A percentile compares a stretch with the other conserved stretches of the same genome.
phyloP scores from a whole-genome alignment of 83 land plant species.

The Larix sibirica region DNA sequence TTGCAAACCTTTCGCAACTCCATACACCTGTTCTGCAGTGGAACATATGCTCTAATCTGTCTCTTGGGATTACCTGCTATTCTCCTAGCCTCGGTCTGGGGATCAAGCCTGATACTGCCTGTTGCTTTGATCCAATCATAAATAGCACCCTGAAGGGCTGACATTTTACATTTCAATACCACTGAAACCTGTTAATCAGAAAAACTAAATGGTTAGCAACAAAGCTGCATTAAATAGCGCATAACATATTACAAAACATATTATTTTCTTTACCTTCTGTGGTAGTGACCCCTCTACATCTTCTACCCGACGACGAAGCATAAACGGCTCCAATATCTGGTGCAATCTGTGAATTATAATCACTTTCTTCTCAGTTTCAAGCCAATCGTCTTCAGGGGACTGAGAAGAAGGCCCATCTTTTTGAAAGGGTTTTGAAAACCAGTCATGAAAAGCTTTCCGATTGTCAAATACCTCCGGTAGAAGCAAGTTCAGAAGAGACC shows the following conservation, averaged over 20 bases:
- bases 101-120: slow-evolving; percentile 93
- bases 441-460: slow-evolving; percentile 95
- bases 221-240: background rate
- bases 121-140: slow-evolving; percentile 99
- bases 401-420: slow-evolving; percentile 69
- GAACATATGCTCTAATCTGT: slow-evolving; percentile 83
- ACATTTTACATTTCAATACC: slow-evolving; percentile 94
- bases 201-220: background rate
- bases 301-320: slow-evolving; percentile 98
- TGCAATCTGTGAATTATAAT: slow-evolving; percentile 98
- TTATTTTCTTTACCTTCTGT: slow-evolving; percentile 64
- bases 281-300: slow-evolving; percentile 99
- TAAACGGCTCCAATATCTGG: slow-evolving; percentile 99
- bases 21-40: slow-evolving; percentile 96
- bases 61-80: slow-evolving; percentile 71
- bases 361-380: slow-evolving; percentile 99
- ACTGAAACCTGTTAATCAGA: slow-evolving; percentile 70
- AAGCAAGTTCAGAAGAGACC: slow-evolving; percentile 97
- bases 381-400: slow-evolving; percentile 94
- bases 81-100: slow-evolving; percentile 81
- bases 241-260: background rate
- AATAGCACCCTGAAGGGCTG: slow-evolving; percentile 89
- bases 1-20: slow-evolving; percentile 97
- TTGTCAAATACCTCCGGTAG: slow-evolving; percentile 99
- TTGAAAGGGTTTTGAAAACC: slow-evolving; percentile 99